These are phyloP conservation scores for Litsea cubeba DNA, from an alignment of 164 flowering plant species.

Conservation along the genomic window DNA sequence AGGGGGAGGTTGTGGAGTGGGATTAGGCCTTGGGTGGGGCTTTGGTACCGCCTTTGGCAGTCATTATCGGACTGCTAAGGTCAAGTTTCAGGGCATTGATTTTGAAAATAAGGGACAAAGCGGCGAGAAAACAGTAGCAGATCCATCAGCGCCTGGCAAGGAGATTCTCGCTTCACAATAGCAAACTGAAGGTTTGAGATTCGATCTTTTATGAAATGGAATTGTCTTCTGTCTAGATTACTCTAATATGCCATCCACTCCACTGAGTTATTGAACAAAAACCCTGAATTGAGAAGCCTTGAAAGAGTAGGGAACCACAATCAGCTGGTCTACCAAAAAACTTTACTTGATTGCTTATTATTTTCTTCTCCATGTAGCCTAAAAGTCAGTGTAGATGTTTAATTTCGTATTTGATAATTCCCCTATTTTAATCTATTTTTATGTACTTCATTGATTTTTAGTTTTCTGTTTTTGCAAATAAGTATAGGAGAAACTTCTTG, in stretches of 20 bases:
- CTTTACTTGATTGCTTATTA: no score
- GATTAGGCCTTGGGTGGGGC: conserved; percentile 96
- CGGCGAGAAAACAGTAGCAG: conserved; percentile 11
- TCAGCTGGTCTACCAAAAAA: no score
- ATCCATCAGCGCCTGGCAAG: conserved; percentile 16
- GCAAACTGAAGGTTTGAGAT: background rate
- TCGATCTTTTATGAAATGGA: background rate
- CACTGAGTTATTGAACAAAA: no score
- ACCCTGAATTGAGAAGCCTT: no score
- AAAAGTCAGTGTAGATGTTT: no score
- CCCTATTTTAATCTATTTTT: no score
- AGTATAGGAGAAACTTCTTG: no score
- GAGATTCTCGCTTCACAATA: conserved; percentile 16
- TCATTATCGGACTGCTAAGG: conserved; percentile 53
- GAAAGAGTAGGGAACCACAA: no score
- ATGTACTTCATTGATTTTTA: no score
- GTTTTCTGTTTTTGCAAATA: no score
- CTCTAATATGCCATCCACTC: background rate
- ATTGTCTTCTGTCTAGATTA: background rate
- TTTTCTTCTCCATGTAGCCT: no score
- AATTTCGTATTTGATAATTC: no score
- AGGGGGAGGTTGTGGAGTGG: conserved; percentile 98
- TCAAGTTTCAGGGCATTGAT: conserved; percentile 60
- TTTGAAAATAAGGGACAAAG: conserved; percentile 22
- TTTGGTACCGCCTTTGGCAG: conserved; percentile 87